Evolutionary conservation across 192 early-diverging fungal genomes (phyloP), one percentile per base, ranked within the genome.

Genomic region (Coemansia sp.): DNA sequence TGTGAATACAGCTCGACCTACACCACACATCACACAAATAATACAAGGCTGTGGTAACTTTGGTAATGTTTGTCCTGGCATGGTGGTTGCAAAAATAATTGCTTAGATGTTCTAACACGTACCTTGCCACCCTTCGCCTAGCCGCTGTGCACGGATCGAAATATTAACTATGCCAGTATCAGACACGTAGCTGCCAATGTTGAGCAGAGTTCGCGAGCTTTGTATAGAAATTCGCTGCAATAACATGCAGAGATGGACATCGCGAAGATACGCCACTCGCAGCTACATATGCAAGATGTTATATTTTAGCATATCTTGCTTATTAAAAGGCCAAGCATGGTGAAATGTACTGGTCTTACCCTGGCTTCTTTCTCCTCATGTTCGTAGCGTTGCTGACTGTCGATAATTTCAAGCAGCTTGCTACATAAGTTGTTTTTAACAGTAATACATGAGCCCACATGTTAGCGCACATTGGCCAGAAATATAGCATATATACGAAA

Each of bases 81-180:
- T 3, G 3, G 30, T 16, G 2, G 32, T 14, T 13, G 11, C 52
- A 13, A 55, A 10, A 0, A 30, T 14, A 55, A 5, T 28, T 23
- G 13, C 2, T 11, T 23, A 3, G 4, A 6, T 35, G 17, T 32
- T n/a, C 11, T 17, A 32, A 6, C 14, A 33, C 16, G 37, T 77
- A 66, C 76, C 76, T 44, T 55, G 30, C 76, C 76, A 78, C 33
- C 76, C 71, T 8, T 50, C 33, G 33, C 71, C 76, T 37, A 78
- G 63, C 2, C 49, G 63, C 43, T 70, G 70, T 11, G 49, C 63
- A 46, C 57, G 63, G 49, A 78, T 16, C 26, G 59, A 47, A 63
- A 70, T 55, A 37, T 65, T 59, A 2, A 74, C 55, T 2, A 49
- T 19, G 23, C 67, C 65, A 35, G 23, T 21, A 1, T 66, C 52